Base-by-base conservation (phyloP, 2,329 filamentous ascomycete genomes). In the Leptodontidium sp. region DNA sequence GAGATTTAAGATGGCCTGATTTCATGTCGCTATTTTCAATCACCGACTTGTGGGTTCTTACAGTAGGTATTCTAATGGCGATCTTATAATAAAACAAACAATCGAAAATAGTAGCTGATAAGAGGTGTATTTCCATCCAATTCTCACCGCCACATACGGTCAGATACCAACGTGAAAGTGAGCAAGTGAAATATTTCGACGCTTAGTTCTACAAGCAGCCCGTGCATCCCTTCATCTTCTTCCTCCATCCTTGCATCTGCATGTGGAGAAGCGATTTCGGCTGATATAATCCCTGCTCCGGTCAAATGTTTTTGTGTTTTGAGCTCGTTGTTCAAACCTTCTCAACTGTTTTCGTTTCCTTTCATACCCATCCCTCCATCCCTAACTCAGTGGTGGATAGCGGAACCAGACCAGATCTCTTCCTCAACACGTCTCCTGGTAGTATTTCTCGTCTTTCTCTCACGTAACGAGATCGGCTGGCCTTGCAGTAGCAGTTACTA, bases 211-310 rank as follows among this genome's bases (percentile, higher is more conserved):
- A 21, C 38, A 32, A 55, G 50, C 24, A 45, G 50, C 14, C 38
- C 50, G 40, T 64, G 62, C 62, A 57, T 45, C 9, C 9, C n/a
- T 24, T 11, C n/a, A 26, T 5, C 17, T 21, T 21, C 21, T 21
- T 21, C 21, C 21, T 21, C 5, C 17, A 21, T 21, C 17, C 47
- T 24, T 50, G 47, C 45, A 43, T 12, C n/a, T 45, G n/a, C 38
- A 17, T 26, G 21, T 24, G 57, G 35, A 26, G 43, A 64, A 64
- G 62, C 62, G 62, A 47, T 47, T 45, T 64, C 62, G 62, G 62
- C 62, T 64, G 50, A 45, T 57, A n/a, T 53, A 47, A 64, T 43
- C 61, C 61, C 29, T 64, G 62, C 29, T 35, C 21, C 38, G 52
- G 45, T 55, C 50, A 57, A 32, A 57, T 29, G 14, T 53, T 40